Base-by-base conservation (phyloP, 2,329 filamentous ascomycete species). In the Diplodia intermedia region DNA sequence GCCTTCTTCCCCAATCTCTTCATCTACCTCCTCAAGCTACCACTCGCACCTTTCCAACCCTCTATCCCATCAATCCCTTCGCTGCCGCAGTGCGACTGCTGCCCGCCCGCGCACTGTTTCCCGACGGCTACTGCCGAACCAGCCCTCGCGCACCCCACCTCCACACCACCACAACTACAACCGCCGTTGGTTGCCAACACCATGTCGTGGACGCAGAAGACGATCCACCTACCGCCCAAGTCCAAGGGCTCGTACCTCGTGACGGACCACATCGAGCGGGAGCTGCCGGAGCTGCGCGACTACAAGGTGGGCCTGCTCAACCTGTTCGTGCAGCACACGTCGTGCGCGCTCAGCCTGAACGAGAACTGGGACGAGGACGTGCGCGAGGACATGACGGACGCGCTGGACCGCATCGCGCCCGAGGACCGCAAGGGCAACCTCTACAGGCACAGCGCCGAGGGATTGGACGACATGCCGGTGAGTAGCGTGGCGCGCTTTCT, bases 281-380 rank as follows among this genome's bases (percentile, higher is more conserved):
- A 89, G 69, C 82, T 98, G 0, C 94, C 94, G 4, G 93, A 97
- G 80, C 86, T 98, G 71, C 84, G 85, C 69, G 79, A 87, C 72
- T 97, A 97, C 86, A 94, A 94, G 79, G 88, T 95, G 73, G 78
- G 78, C 4, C 71, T 80, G 1, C 82, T 98, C 70, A 89, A 97
- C 78, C 85, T 99, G 56, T 99, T 98, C 79, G 86, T 98, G 66
- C 94, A 99, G 82, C 95, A 99, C 82, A 99, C 95, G 5, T 93
- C 89, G 75, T 97, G 93, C 80, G 95, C 91, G 14, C 85, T 99
- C 65, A 92, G 88, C 69, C 82, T 99, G 74, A 99, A 99, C 77
- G 95, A 99, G 86, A 98, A 98, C 82, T 90, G 84, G 83, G 92
- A 94, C 76, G 80, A 83, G 55, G 92, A 96, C 81, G 95, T 99